A percentile compares a stretch with the other conserved stretches of the same genome.
phyloP scores from a whole-genome alignment of 2,329 filamentous ascomycete species.

The Stenocarpella maydis region DNA sequence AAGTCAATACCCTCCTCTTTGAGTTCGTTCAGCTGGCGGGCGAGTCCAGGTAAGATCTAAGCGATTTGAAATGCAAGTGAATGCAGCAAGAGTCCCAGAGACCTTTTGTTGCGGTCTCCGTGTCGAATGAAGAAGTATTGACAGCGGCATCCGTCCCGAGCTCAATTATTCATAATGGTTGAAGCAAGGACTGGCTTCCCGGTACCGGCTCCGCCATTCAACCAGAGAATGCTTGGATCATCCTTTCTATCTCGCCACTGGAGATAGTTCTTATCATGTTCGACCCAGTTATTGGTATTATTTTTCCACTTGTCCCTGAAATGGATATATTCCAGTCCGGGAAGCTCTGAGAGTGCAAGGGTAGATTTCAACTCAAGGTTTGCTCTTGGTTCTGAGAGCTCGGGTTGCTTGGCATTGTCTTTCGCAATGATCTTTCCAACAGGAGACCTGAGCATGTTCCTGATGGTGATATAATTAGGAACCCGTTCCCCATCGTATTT shows the following conservation, averaged over 20 bases:
- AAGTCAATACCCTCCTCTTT: constrained; percentile 1
- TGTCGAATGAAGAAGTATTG: constrained; percentile 41
- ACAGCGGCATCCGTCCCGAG: constrained; percentile 24
- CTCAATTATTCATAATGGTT: constrained; percentile 11
- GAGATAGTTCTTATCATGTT: not conserved
- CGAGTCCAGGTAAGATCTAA: not conserved
- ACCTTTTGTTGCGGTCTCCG: constrained; percentile 37
- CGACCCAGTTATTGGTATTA: not conserved
- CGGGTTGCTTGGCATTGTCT: constrained; percentile 1
- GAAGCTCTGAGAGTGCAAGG: not conserved
- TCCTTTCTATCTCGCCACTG: not conserved
- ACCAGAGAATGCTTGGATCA: not conserved
- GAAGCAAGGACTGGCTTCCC: constrained; percentile 5
- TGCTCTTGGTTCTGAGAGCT: constrained; percentile 3
- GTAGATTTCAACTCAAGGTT: not conserved
- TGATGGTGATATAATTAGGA: constrained; percentile 47
- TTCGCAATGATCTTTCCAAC: constrained; percentile 14
- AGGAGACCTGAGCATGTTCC: constrained; percentile 43
- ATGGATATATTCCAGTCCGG: constrained; percentile 10
- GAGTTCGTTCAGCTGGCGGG: not conserved
- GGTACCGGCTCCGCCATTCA: constrained; percentile 6
- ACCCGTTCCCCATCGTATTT: constrained; percentile 49
- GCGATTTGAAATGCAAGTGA: constrained; percentile 9
- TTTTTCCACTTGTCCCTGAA: constrained; percentile 15
- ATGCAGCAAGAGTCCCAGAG: not conserved